phyloP scores from a whole-genome alignment of 805 yeast species.

The Spathaspora gorwiae region DNA sequence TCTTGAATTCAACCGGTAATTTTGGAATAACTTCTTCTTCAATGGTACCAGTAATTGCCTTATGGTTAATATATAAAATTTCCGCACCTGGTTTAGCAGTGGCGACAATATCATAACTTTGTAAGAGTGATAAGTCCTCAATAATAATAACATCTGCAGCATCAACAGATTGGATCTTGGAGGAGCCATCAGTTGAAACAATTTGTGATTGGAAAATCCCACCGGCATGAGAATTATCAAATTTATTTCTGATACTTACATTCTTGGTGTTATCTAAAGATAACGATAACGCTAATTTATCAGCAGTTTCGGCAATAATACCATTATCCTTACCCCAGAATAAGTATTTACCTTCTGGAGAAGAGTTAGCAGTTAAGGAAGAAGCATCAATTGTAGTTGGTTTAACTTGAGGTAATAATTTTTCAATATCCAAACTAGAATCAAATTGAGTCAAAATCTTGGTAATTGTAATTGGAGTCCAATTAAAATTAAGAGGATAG shows the following conservation, averaged over 20 bases:
- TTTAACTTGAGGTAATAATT: conserved; percentile 14
- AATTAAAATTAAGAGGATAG: conserved; percentile 47
- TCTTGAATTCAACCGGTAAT: conserved; percentile 52
- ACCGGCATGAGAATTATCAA: conserved; percentile 67
- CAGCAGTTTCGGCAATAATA: conserved; percentile 49
- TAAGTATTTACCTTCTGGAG: conserved; percentile 43
- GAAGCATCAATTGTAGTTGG: conserved; percentile 12
- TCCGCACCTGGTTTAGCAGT: conserved; percentile 54
- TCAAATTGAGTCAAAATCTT: conserved; percentile 45
- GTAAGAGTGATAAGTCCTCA: conserved; percentile 53
- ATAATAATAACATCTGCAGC: conserved; percentile 62
- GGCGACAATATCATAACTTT: conserved; percentile 57
- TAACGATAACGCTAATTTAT: conserved; percentile 63
- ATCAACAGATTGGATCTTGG: conserved; percentile 33
- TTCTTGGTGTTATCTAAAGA: conserved; percentile 55
- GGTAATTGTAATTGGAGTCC: conserved; percentile 52
- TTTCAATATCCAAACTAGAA: conserved; percentile 22
- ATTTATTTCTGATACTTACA: conserved; percentile 57
- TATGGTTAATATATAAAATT: conserved; percentile 42
- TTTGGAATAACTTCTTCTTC: conserved; percentile 47
- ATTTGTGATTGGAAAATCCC: conserved; percentile 74
- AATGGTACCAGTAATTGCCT: conserved; percentile 23
- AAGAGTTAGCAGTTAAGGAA: conserved; percentile 32
- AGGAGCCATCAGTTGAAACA: conserved; percentile 20
- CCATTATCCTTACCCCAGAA: conserved; percentile 72